phyloP scores from a whole-genome alignment of 1,284 basidiomycete species.

The Ustanciosporium gigantosporum region DNA sequence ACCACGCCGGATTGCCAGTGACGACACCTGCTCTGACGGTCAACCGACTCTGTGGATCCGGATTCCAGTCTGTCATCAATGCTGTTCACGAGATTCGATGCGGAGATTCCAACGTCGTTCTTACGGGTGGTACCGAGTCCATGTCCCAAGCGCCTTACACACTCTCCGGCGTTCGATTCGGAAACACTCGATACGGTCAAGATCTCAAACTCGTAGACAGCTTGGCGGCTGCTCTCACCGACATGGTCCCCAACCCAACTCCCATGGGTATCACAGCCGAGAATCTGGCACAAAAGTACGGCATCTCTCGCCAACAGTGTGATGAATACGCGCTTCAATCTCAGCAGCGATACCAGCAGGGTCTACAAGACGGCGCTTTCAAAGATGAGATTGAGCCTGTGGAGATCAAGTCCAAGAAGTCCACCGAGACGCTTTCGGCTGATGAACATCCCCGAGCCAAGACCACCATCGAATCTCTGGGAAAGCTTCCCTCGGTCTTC shows the following conservation, averaged over 20 bases:
- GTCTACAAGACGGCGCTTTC: constrained; percentile 63
- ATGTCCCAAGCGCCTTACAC: constrained; percentile 86
- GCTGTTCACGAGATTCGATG: constrained; percentile 86
- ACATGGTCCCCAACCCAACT: constrained; percentile 65
- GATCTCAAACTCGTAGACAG: constrained; percentile 68
- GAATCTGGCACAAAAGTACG: constrained; percentile 78
- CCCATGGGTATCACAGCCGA: constrained; percentile 78
- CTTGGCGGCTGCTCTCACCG: constrained; percentile 65
- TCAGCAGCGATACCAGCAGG: constrained; percentile 62
- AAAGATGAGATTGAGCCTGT: constrained; percentile 62
- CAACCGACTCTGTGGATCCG: constrained; percentile 88
- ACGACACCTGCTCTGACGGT: constrained; percentile 66
- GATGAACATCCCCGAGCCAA: constrained; percentile 71
- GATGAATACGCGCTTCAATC: constrained; percentile 66
- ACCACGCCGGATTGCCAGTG: constrained; percentile 72
- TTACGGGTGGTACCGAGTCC: constrained; percentile 94
- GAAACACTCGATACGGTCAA: constrained; percentile 63
- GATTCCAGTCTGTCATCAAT: constrained; percentile 90
- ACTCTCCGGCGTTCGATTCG: constrained; percentile 61
- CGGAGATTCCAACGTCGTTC: constrained; percentile 83
- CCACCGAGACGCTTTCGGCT: constrained; percentile 48
- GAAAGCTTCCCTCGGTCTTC: constrained; percentile 83
- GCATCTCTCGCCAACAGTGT: constrained; percentile 80
- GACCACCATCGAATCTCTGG: constrained; percentile 88
- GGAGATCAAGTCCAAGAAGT: constrained; percentile 59